Percentiles rank a stretch among this genome's conserved stretches.
Evolutionary conservation across 805 yeast species (phyloP).

Genomic region (Myxozyma neotropica): DNA sequence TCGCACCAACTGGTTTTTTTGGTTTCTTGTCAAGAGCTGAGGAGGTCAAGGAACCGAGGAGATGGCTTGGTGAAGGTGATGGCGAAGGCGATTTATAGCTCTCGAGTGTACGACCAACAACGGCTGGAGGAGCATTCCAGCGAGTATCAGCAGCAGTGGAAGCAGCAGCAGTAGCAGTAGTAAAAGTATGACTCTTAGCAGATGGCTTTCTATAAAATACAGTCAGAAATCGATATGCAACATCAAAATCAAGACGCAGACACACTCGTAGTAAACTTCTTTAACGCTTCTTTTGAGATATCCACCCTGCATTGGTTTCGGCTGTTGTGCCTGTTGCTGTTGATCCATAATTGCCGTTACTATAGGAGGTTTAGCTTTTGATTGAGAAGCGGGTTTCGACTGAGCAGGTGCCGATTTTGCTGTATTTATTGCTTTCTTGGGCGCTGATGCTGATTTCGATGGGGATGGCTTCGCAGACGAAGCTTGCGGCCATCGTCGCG

Average conservation of each 20-base stretch:
- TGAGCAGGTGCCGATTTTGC: too few relatives aligned
- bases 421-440: too few relatives aligned
- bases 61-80: too few relatives aligned
- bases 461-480: neutral
- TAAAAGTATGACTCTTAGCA: neutral
- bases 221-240: too few relatives aligned
- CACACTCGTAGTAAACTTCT: conserved; percentile 7
- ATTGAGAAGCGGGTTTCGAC: neutral
- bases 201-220: neutral
- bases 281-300: neutral
- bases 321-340: neutral
- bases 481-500: conserved; percentile 31
- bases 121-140: neutral
- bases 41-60: conserved; percentile 3
- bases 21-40: conserved; percentile 3
- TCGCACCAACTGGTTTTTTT: neutral
- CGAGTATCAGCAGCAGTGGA: neutral
- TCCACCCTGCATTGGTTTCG: neutral
- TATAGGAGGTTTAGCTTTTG: neutral
- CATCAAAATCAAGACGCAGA: too few relatives aligned
- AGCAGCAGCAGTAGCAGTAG: neutral
- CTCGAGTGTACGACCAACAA: neutral
- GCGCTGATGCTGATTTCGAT: neutral
- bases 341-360: neutral
- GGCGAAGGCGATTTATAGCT: too few relatives aligned